Conservation (phyloP, 2,329 filamentous ascomycete species). For the Emergomyces africanus region DNA sequence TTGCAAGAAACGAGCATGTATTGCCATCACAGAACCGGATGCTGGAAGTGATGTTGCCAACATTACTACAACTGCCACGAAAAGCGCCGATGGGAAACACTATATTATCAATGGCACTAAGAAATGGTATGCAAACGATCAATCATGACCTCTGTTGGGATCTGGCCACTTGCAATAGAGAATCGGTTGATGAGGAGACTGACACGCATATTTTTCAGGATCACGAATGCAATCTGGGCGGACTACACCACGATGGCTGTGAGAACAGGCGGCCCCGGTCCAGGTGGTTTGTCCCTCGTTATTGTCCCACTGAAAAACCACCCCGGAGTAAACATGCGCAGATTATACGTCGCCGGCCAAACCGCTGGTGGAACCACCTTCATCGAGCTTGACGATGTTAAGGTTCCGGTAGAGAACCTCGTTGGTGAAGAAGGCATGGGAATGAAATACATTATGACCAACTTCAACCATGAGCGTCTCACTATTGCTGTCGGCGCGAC, state of each 20-base stretch:
- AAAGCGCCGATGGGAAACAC: slow-evolving; percentile 49
- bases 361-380: slow-evolving; percentile 57
- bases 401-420: slow-evolving; percentile 56
- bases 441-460: slow-evolving; percentile 64
- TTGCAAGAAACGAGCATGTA: slow-evolving; percentile 55
- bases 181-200: background rate
- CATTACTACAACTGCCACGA: slow-evolving; percentile 54
- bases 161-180: background rate
- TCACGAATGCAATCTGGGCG: slow-evolving; percentile 60
- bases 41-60: slow-evolving; percentile 63
- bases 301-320: slow-evolving; percentile 57
- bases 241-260: slow-evolving; percentile 60
- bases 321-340: slow-evolving; percentile 54
- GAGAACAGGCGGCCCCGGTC: slow-evolving; percentile 53
- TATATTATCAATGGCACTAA: slow-evolving; percentile 65
- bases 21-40: slow-evolving; percentile 67
- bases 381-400: slow-evolving; percentile 64
- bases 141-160: background rate
- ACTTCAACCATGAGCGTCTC: slow-evolving; percentile 69
- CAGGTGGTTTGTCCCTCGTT: slow-evolving; percentile 51
- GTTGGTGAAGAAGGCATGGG: slow-evolving; percentile 57
- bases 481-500: slow-evolving; percentile 53
- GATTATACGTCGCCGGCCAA: slow-evolving; percentile 54
- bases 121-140: slow-evolving; percentile 53
- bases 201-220: slow-evolving; percentile 28